Percentiles rank a stretch among this genome's conserved stretches.
Conservation (phyloP, 805 yeast species). For the Saccharomycopsis schoenii region DNA sequence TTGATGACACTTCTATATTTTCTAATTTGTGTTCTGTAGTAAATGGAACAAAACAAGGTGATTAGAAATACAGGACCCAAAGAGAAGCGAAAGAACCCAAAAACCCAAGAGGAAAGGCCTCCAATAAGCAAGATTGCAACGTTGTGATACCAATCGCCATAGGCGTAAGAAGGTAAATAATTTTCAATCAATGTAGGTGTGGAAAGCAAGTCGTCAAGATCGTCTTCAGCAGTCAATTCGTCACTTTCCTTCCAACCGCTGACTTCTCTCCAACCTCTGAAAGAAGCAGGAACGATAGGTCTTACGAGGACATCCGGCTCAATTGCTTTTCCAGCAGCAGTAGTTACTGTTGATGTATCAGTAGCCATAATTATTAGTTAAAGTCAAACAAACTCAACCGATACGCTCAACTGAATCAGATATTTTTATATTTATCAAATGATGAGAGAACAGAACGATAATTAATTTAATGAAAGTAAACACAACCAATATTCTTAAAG, state of each 20-base stretch:
- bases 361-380: neutral
- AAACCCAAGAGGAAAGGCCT: constrained; percentile 62
- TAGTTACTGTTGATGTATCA: neutral
- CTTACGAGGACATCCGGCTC: constrained; percentile 25
- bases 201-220: constrained; percentile 56
- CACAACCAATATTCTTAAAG: no score
- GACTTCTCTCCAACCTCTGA: constrained; percentile 70
- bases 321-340: neutral
- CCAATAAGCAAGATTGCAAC: constrained; percentile 62
- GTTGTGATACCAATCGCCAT: constrained; percentile 96
- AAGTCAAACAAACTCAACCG: neutral
- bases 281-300: constrained; percentile 52
- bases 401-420: no score
- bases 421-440: no score
- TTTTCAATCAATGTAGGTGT: constrained; percentile 67
- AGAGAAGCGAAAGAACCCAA: constrained; percentile 71
- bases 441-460: no score
- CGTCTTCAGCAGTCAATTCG: constrained; percentile 54
- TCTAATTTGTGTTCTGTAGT: constrained; percentile 77
- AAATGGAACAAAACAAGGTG: constrained; percentile 47
- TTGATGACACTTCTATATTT: constrained; percentile 67
- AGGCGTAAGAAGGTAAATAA: constrained; percentile 61
- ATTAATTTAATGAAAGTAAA: no score
- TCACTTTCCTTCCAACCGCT: constrained; percentile 56
- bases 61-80: constrained; percentile 75